Base-by-base conservation (phyloP, 1,284 basidiomycete species). In the Boletus smithii region DNA sequence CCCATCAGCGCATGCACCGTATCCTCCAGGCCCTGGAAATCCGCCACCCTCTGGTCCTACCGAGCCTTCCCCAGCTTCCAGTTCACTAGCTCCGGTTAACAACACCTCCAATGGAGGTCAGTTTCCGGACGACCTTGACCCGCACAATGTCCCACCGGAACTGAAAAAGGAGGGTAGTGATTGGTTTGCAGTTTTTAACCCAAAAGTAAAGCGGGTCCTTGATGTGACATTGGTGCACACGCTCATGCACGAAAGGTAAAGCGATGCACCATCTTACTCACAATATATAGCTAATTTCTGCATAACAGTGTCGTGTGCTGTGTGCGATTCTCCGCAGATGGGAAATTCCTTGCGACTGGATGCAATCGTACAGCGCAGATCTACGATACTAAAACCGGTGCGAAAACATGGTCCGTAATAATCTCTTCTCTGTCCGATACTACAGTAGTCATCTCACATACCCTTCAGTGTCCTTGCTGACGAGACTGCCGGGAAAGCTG, bases 141-240 rank as follows among this genome's bases (percentile, higher is more conserved):
- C 69, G 22, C 66, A 69, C 49, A 68, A 64, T 32, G 70, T 77
- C 5, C 74, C 79, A 0, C 65, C 77, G 1, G 78, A 83, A 49
- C 56, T 74, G 44, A 82, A 81, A 67, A 91, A 89, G 68, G 89
- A 94, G 65, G 95, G 93, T 0, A 73, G 75, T 30, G 97, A 98
- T 68, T 99, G 95, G 95, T 89, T 95, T 61, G 93, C 91, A 16
- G 81, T 97, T 44, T 97, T 93, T 75, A 97, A 93, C 66, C 87
- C 90, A 13, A 86, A 88, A 59, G 81, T 81, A 50, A 90, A 92
- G 70, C 76, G 85, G 41, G 77, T 81, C 49, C 72, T 97, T 47
- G 93, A 98, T 66, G 91, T 99, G n/a, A 75, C 74, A 39, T 70
- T 98, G 46, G 85, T 94, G 17, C 92, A 98, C 67, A 97, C 90